Percentiles rank a stretch among this genome's conserved stretches.
phyloP scores from a whole-genome alignment of 768 basidiomycete species.

The Dioszegia crocea region DNA sequence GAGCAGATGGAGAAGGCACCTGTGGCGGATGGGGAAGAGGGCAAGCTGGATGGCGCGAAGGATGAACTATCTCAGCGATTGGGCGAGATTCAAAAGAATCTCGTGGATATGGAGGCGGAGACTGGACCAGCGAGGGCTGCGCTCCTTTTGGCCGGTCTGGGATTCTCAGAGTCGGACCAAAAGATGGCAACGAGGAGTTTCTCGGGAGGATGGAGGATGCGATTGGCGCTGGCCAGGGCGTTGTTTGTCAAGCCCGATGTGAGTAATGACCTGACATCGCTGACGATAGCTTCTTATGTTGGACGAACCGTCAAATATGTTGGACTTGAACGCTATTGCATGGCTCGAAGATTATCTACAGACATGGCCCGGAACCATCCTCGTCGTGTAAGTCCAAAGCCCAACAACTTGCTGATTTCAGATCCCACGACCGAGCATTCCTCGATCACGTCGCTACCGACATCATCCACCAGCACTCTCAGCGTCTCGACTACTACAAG shows the following conservation, averaged over 20 bases:
- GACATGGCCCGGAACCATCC: constrained; percentile 77
- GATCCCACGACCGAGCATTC: constrained; percentile 94
- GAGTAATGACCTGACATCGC: constrained; percentile 42
- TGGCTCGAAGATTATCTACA: constrained; percentile 98
- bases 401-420: not conserved
- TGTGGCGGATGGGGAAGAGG: constrained; percentile 71
- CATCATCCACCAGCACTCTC: constrained; percentile 90
- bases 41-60: constrained; percentile 61
- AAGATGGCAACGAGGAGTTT: constrained; percentile 75
- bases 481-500: constrained; percentile 93
- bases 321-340: constrained; percentile 90
- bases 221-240: constrained; percentile 88
- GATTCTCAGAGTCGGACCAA: constrained; percentile 86
- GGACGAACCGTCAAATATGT: constrained; percentile 96
- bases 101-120: constrained; percentile 98
- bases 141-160: constrained; percentile 82
- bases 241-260: constrained; percentile 79
- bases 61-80: constrained; percentile 78
- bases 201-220: constrained; percentile 98
- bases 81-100: constrained; percentile 78
- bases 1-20: constrained; percentile 60
- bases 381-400: constrained; percentile 72
- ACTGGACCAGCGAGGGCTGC: constrained; percentile 94
- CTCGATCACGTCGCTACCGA: constrained; percentile 95
- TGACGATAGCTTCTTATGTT: constrained; percentile 64